Percentiles rank a stretch among this genome's conserved stretches.
phyloP scores from a whole-genome alignment of 2,329 filamentous ascomycete genomes.

The Trichoderma aggressivum region DNA sequence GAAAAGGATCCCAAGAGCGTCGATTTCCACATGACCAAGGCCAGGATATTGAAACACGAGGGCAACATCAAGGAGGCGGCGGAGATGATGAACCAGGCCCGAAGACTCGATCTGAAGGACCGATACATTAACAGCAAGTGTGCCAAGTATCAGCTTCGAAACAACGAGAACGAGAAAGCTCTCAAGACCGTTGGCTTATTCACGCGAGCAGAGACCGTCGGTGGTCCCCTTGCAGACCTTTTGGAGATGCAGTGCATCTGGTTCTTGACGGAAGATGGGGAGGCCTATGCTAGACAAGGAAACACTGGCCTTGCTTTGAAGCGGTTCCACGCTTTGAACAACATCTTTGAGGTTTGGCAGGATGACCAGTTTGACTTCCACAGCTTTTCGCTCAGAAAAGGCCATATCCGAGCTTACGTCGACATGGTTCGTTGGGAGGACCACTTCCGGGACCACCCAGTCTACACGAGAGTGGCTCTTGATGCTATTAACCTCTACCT shows the following conservation, averaged over 20 bases:
- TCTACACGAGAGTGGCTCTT: conserved; percentile 81
- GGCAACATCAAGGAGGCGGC: conserved; percentile 78
- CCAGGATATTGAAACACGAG: conserved; percentile 87
- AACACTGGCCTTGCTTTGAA: conserved; percentile 86
- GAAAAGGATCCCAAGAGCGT: conserved; percentile 75
- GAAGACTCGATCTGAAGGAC: conserved; percentile 81
- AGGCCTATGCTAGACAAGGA: conserved; percentile 78
- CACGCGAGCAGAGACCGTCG: conserved; percentile 83
- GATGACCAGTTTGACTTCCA: conserved; percentile 99
- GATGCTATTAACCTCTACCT: conserved; percentile 79
- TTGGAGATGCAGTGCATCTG: conserved; percentile 98
- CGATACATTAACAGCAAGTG: conserved; percentile 98
- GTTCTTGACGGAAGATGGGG: conserved; percentile 93
- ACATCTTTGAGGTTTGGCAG: conserved; percentile 96
- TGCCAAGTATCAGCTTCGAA: conserved; percentile 92
- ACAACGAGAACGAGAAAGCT: conserved; percentile 83
- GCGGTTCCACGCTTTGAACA: conserved; percentile 81
- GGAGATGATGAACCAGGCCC: conserved; percentile 82
- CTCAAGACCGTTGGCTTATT: conserved; percentile 90
- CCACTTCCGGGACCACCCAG: conserved; percentile 83
- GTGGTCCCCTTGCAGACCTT: conserved; percentile 84
- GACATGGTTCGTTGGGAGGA: conserved; percentile 98
- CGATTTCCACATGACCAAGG: conserved; percentile 93
- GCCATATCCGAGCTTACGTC: conserved; percentile 89
- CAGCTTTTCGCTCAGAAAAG: conserved; percentile 93